phyloP scores from a whole-genome alignment of 345 rosid species.

The Noccaea bulbosa region DNA sequence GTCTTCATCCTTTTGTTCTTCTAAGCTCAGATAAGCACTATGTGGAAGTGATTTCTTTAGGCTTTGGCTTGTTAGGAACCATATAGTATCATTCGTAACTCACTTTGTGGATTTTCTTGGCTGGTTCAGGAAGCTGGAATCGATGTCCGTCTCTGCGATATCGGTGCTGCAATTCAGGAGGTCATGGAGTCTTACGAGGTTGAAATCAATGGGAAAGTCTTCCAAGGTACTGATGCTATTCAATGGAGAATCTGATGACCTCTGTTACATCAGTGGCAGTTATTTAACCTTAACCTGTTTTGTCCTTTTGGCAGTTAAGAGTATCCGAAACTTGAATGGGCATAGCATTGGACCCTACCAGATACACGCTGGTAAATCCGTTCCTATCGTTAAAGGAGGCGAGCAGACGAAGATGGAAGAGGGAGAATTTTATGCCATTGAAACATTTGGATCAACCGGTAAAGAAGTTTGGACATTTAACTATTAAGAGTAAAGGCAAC shows the following conservation, averaged over 20 bases:
- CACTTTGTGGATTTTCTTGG: neutral
- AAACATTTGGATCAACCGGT: slow-evolving; percentile 97
- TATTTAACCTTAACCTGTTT: slow-evolving; percentile 12
- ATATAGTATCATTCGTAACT: neutral
- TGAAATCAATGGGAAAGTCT: slow-evolving; percentile 93
- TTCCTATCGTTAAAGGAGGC: slow-evolving; percentile 95
- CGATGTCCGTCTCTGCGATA: slow-evolving; percentile 92
- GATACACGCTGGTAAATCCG: slow-evolving; percentile 96
- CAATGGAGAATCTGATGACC: neutral
- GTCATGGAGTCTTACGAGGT: slow-evolving; percentile 99
- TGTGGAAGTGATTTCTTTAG: neutral
- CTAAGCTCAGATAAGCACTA: neutral
- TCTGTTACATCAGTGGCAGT: neutral
- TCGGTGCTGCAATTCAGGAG: slow-evolving; percentile 99
- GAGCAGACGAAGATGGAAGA: slow-evolving; percentile 99
- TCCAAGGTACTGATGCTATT: slow-evolving; percentile 61
- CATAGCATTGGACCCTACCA: slow-evolving; percentile 91
- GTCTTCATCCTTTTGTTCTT: neutral
- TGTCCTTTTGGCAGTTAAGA: slow-evolving; percentile 64
- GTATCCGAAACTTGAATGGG: slow-evolving; percentile 90
- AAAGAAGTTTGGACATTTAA: slow-evolving; percentile 7
- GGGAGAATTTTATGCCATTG: slow-evolving; percentile 93
- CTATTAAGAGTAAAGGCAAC: neutral
- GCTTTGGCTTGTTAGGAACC: neutral
- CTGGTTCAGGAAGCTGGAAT: slow-evolving; percentile 83